Evolutionary conservation across 192 early-diverging fungal genomes (phyloP).

Genomic region (Gonapodya sp.): DNA sequence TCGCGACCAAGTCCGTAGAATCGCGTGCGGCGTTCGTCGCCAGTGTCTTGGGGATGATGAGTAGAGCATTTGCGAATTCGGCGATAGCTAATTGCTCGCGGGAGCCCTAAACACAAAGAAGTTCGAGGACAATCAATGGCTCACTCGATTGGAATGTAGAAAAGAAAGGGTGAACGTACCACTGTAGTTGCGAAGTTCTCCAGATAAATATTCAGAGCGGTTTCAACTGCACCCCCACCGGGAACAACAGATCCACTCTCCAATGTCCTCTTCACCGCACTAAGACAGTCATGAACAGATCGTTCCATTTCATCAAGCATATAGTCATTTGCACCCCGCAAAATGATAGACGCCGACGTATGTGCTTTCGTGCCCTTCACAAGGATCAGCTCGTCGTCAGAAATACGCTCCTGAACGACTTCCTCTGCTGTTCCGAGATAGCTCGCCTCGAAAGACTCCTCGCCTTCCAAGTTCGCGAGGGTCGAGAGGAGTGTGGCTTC

Average conservation of each 20-base stretch:
- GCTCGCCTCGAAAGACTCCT: constrained; percentile 87
- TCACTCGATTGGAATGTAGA: constrained; percentile 5
- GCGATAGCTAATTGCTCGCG: constrained; percentile 97
- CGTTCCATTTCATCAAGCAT: constrained; percentile 99
- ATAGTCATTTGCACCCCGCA: constrained; percentile 98
- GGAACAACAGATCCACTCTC: constrained; percentile 94
- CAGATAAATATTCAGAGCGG: constrained; percentile 89
- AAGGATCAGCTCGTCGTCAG: constrained; percentile 95
- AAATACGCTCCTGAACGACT: constrained; percentile 94
- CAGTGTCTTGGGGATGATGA: constrained; percentile 95
- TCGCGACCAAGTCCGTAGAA: constrained; percentile 92
- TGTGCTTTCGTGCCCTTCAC: constrained; percentile 86
- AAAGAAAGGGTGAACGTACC: constrained; percentile 26
- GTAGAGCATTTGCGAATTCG: constrained; percentile 89
- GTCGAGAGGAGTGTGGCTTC: constrained; percentile 82
- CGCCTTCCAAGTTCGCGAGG: constrained; percentile 94
- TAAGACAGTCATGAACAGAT: constrained; percentile 87
- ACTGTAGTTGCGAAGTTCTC: constrained; percentile 98
- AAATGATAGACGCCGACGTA: constrained; percentile 81
- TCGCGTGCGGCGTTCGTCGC: constrained; percentile 98
- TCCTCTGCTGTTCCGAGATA: constrained; percentile 89
- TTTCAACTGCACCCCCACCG: constrained; percentile 93
- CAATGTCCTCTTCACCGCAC: constrained; percentile 92
- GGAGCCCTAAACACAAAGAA: constrained; percentile 50
- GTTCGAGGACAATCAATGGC: constrained; percentile 9